Percentiles rank a stretch among this genome's conserved stretches.
Evolutionary conservation across 1,284 basidiomycete species (phyloP).

Genomic region (Rhodotorula sp.): DNA sequence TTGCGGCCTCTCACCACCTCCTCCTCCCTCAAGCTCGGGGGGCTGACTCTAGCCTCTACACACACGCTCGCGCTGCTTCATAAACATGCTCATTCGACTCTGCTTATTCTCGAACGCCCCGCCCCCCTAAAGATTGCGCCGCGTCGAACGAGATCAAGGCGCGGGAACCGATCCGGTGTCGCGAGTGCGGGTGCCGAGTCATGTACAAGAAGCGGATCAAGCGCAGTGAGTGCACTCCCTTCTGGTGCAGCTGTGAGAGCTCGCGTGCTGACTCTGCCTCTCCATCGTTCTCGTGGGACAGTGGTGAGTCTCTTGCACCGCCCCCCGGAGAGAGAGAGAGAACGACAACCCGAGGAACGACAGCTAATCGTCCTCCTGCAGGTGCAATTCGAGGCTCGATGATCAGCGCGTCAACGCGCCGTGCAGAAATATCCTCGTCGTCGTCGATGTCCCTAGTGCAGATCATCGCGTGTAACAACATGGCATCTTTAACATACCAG

Average conservation of each 20-base stretch:
- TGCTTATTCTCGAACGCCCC: neutral
- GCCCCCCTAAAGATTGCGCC: constrained; percentile 71
- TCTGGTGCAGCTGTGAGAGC: neutral
- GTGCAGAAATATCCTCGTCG: too few relatives aligned
- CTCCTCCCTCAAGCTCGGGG: neutral
- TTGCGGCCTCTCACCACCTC: constrained; percentile 4
- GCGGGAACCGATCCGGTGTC: constrained; percentile 92
- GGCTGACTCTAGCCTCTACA: neutral
- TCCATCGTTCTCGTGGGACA: neutral
- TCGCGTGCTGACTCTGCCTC: constrained; percentile 20
- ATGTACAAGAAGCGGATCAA: constrained; percentile 99
- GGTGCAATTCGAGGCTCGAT: constrained; percentile 4
- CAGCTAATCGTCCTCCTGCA: neutral
- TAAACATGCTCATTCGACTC: neutral
- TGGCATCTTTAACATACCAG: too few relatives aligned
- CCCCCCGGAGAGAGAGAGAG: too few relatives aligned
- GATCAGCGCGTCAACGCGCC: neutral
- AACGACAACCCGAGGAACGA: too few relatives aligned
- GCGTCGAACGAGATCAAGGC: constrained; percentile 88
- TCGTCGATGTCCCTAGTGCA: neutral
- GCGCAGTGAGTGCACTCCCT: constrained; percentile 69
- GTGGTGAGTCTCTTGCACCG: neutral
- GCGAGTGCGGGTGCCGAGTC: constrained; percentile 95
- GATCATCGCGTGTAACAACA: neutral
- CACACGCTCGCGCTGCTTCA: neutral